These are phyloP conservation scores for Acacia acuminata DNA, from an alignment of 306 rosid genomes.

Conservation along the genomic window DNA sequence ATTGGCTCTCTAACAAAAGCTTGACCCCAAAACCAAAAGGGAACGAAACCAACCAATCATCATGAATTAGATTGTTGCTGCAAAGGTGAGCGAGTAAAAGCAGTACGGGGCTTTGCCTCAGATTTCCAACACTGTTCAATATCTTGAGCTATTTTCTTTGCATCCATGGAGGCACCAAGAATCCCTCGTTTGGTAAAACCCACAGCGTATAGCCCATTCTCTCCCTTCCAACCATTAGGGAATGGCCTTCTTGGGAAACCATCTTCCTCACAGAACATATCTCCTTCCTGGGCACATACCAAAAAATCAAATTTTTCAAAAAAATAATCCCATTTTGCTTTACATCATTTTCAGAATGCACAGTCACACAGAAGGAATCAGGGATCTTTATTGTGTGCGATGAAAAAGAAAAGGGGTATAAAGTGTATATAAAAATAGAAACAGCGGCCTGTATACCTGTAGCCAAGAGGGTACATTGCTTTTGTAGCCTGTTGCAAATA, in stretches of 20 bases:
- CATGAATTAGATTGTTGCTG: conserved; percentile 35
- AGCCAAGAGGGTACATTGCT: conserved; percentile 99
- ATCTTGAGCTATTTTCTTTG: conserved; percentile 80
- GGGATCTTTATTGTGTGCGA: neutral
- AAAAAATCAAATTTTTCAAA: neutral
- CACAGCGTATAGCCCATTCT: conserved; percentile 79
- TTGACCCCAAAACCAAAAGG: conserved; percentile 32
- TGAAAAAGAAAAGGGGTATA: neutral
- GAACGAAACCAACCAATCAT: conserved; percentile 23
- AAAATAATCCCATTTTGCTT: conserved; percentile 1
- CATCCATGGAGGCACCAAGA: conserved; percentile 85
- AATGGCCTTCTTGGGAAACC: conserved; percentile 77
- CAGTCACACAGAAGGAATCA: neutral
- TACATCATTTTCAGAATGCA: conserved; percentile 30
- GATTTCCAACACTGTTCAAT: conserved; percentile 66
- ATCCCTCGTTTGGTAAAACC: conserved; percentile 94
- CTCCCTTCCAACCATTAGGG: conserved; percentile 97
- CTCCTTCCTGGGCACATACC: conserved; percentile 58
- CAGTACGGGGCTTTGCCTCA: conserved; percentile 46
- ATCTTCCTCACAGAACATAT: conserved; percentile 79
- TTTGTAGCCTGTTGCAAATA: conserved; percentile 96
- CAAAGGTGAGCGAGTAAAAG: conserved; percentile 43
- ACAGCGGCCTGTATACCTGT: conserved; percentile 51
- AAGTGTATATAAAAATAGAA: neutral
- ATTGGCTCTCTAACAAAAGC: neutral